Evolutionary conservation across 768 basidiomycete species (phyloP), one percentile per base, ranked within the genome.

Genomic region (Tephrocybe rancida): DNA sequence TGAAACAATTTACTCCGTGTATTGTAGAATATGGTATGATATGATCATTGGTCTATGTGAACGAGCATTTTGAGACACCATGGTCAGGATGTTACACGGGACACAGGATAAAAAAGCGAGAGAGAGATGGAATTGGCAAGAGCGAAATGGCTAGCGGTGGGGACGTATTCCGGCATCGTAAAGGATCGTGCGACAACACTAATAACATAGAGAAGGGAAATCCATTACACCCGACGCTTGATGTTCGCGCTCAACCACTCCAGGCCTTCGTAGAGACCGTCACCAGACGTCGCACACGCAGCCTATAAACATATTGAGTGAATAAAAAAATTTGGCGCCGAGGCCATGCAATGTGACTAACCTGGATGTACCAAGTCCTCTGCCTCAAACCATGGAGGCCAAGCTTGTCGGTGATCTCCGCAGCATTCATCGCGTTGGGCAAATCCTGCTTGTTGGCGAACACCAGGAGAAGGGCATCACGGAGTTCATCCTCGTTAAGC

Each of bases 381-480:
- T 98, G 92, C 70, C 95, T 88, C 65, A 99, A 87, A 48, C 93
- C 92, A 69, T 98, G 96, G 48, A 99, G 90, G 57, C 97, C 96
- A 64, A 99, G 93, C 75, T 98, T 98, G 77, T 99, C 97, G 55
- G 97, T 98, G 67, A 99, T 97, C 75, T 99, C 97, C 59, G 95
- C 91, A 37, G 96, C 96, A 69, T 95, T 96, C 95, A 98, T 98
- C 61, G 96, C 97, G 70, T 99, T 98, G 61, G 97, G 97, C 68
- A 99, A 77, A 86, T 99, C 97, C 77, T 99, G 97, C 80, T 99
- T 99, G 87, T 99, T 99, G 73, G 97, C 96, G 66, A 98, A 98
- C 67, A 99, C 97, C 61, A 99, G 86, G 63, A 99, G 89, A 65
- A 98, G 90, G 48, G 96, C 96, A 73, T 98, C 95, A 60, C 95